Evolutionary conservation across 768 basidiomycete genomes (phyloP), one percentile per base, ranked within the genome.

Genomic region (Exidia glandulosa): DNA sequence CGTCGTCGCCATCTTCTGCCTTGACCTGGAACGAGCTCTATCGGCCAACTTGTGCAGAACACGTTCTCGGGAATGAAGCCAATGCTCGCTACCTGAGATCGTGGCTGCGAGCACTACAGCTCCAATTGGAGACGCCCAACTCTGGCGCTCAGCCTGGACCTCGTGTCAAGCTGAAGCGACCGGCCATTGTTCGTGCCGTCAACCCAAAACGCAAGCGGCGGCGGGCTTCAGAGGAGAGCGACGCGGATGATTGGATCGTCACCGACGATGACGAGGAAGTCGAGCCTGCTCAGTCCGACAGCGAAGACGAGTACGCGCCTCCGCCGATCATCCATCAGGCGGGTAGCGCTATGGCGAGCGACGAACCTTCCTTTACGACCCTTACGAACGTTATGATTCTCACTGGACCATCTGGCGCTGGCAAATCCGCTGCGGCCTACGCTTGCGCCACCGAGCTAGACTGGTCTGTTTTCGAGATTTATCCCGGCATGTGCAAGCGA

Each of bases 381-480:
- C 77, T 98, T 33, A 85, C 86, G 55, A 98, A 97, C 70, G 87
- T 92, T 0, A 88, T 98, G 56, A 75, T 99, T 14, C 79, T 99
- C 41, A 69, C 76, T 47, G 96, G 96, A 0, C 93, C 92, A 1
- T 73, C 80, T 32, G 95, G 94, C 12, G 78, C 78, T 58, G 96
- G 96, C 32, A 99, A 99, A 75, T 94, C 93, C 4, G 86, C 91
- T 1, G 81, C 91, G 25, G 87, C 96, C 2, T 94, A 96, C 72
- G 94, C 95, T 0, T 94, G 93, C 67, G 92, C 94, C 3, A 83
- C 85, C 58, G 95, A 99, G 72, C 77, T 99, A 33, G 91, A 86
- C 14, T 99, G 91, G 90, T 90, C 94, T 56, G 84, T 98, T 13
- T 96, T 97, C 67, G 96, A 99, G 70, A 93, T 98, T 13, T 88